Evolutionary conservation across 495 filamentous ascomycete species (phyloP), one percentile per base, ranked within the genome.

Genomic region (Chaetomium cochliodes): DNA sequence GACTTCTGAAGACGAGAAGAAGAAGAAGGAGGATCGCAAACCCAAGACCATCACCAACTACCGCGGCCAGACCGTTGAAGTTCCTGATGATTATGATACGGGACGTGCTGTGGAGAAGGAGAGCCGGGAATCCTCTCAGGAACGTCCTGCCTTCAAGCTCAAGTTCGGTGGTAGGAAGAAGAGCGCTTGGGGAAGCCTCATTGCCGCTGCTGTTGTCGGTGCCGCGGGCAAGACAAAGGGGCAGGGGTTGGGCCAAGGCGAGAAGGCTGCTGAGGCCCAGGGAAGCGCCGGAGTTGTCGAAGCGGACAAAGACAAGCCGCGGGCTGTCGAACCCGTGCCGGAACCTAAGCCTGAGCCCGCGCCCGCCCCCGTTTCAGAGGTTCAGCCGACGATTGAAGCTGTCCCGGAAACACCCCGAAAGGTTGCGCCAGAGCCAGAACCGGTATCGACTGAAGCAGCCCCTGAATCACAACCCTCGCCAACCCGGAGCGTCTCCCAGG

Each of bases 91-190:
- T 41, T 44, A 85, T 65, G 76, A 85, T 63, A 88, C 83, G 7
- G 83, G 86, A 58, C 84, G 85, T 18, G 63, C 26, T 69, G 86
- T 83, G 41, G 84, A 86, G 28, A 78, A 84, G 20, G 82, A 82
- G 56, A 83, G 80, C 58, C 83, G 85, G n/a, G 82, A 76, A 33
- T 62, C 70, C 60, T 64, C 73, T 55, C 42, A 69, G 65, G 64
- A 69, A 56, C 20, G 69, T 23, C 69, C 63, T 37, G 54, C 73
- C 20, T 16, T 57, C 8, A 71, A 71, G 58, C 65, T 73, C 33
- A 76, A 69, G 62, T 66, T 73, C 49, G 67, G 67, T 18, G 63
- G 68, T 18, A 74, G 68, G 65, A 77, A 71, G 58, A 76, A 68
- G 51, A 66, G 59, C 60, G 69, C 69, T 9, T 82, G 80, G 81